phyloP scores from a whole-genome alignment of 139 green algal genomes.

The Chlorella sp. region DNA sequence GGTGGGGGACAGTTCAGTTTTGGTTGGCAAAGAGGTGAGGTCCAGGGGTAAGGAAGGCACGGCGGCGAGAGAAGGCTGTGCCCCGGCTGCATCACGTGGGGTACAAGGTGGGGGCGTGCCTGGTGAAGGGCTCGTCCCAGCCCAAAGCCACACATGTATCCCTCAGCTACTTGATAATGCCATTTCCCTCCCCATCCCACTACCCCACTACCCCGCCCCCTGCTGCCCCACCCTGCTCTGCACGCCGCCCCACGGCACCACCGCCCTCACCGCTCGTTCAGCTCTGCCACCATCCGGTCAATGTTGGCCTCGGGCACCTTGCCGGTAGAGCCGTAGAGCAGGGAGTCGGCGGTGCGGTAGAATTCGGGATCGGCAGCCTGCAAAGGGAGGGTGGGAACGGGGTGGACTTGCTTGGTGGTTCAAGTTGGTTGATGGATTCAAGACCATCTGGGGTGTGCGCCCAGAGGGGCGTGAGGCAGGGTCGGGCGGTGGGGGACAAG shows the following conservation, averaged over 20 bases:
- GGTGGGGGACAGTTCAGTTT: not conserved
- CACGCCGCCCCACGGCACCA: not conserved
- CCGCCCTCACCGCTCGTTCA: constrained; percentile 67
- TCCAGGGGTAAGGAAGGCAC: not conserved
- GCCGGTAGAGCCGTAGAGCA: constrained; percentile 77
- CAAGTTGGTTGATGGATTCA: too few relatives aligned
- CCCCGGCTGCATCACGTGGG: not conserved
- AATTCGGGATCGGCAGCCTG: constrained; percentile 68
- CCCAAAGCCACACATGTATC: too few relatives aligned
- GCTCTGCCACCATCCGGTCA: constrained; percentile 93
- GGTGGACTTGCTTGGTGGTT: too few relatives aligned
- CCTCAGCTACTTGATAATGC: too few relatives aligned
- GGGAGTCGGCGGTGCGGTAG: constrained; percentile 77
- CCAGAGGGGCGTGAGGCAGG: not conserved
- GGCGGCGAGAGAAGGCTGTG: not conserved
- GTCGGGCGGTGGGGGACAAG: not conserved
- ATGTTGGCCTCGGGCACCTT: constrained; percentile 76
- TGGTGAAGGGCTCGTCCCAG: too few relatives aligned
- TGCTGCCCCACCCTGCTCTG: too few relatives aligned
- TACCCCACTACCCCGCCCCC: too few relatives aligned
- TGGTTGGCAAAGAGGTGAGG: too few relatives aligned
- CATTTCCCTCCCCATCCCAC: too few relatives aligned
- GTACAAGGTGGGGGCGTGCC: too few relatives aligned
- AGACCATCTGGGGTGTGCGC: too few relatives aligned
- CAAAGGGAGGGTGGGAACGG: not conserved